phyloP scores from a whole-genome alignment of 2,329 filamentous ascomycete species.

The Paraphaeosphaeria minitans region DNA sequence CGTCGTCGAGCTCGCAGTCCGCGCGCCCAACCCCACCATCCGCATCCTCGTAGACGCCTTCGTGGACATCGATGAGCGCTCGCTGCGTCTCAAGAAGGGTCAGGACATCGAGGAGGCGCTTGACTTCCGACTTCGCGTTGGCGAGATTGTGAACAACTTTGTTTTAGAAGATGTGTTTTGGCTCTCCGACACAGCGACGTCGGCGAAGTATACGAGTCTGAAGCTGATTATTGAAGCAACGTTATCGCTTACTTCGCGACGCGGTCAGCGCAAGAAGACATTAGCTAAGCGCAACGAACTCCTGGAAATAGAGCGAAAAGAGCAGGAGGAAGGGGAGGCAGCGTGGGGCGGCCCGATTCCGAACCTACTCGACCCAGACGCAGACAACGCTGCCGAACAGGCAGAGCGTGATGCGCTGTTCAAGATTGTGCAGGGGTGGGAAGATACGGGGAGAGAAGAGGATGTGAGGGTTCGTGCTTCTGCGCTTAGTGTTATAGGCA shows the following conservation, averaged over 20 bases:
- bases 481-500: conserved; percentile 68
- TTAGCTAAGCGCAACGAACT: conserved; percentile 62
- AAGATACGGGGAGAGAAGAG: conserved; percentile 66
- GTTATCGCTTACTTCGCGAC: conserved; percentile 67
- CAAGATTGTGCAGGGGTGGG: conserved; percentile 70
- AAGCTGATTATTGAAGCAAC: conserved; percentile 60
- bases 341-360: conserved; percentile 61
- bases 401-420: conserved; percentile 55
- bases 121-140: conserved; percentile 70
- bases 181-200: conserved; percentile 2
- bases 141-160: conserved; percentile 55
- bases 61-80: conserved; percentile 62
- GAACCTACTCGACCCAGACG: conserved; percentile 38
- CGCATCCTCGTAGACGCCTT: conserved; percentile 71
- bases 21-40: conserved; percentile 66
- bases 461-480: conserved; percentile 73
- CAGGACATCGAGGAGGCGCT: conserved; percentile 48
- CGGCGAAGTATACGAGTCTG: conserved; percentile 15
- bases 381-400: conserved; percentile 33
- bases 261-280: conserved; percentile 65
- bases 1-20: conserved; percentile 65
- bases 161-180: conserved; percentile 28
- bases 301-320: conserved; percentile 55
- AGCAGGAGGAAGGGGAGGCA: conserved; percentile 56
- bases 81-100: conserved; percentile 32